phyloP scores from a whole-genome alignment of 2,329 filamentous ascomycete species.

The Taxawa tesnikishii region DNA sequence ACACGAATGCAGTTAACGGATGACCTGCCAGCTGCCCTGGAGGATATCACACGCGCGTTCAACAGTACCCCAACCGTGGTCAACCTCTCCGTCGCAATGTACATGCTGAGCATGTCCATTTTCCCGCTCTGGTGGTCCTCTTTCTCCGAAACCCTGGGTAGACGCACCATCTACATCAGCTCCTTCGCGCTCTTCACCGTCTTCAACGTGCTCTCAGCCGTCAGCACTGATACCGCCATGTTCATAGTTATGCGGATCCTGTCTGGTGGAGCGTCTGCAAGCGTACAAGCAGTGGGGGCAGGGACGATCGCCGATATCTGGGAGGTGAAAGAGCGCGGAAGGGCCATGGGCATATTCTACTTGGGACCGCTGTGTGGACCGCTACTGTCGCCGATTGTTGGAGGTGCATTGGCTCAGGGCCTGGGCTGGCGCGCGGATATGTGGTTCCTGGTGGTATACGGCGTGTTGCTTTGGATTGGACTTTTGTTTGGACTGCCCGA shows the following conservation, averaged over 20 bases:
- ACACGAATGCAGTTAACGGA: too few species aligned
- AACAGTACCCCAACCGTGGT: constrained; percentile 51
- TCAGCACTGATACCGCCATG: constrained; percentile 60
- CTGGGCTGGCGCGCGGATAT: constrained; percentile 66
- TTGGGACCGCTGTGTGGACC: constrained; percentile 67
- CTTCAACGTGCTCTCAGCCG: constrained; percentile 58
- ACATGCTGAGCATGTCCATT: constrained; percentile 73
- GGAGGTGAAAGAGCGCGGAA: constrained; percentile 58
- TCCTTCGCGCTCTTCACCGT: constrained; percentile 64
- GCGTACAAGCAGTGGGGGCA: constrained; percentile 70
- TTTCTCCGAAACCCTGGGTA: constrained; percentile 59
- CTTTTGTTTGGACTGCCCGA: constrained; percentile 53
- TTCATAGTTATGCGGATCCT: constrained; percentile 65
- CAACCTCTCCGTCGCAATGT: constrained; percentile 66
- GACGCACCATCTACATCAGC: constrained; percentile 62
- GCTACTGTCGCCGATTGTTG: constrained; percentile 64
- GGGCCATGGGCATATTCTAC: constrained; percentile 76
- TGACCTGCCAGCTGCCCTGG: constrained; percentile 61
- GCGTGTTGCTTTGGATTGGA: constrained; percentile 43
- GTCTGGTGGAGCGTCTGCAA: constrained; percentile 63
- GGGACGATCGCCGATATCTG: constrained; percentile 76
- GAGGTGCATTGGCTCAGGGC: constrained; percentile 55
- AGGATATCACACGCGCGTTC: constrained; percentile 50
- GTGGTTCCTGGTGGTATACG: constrained; percentile 66
- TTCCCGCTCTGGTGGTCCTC: constrained; percentile 82